phyloP scores from a whole-genome alignment of 1,139 yeast genomes.

The Yamadazyma atlantica region DNA sequence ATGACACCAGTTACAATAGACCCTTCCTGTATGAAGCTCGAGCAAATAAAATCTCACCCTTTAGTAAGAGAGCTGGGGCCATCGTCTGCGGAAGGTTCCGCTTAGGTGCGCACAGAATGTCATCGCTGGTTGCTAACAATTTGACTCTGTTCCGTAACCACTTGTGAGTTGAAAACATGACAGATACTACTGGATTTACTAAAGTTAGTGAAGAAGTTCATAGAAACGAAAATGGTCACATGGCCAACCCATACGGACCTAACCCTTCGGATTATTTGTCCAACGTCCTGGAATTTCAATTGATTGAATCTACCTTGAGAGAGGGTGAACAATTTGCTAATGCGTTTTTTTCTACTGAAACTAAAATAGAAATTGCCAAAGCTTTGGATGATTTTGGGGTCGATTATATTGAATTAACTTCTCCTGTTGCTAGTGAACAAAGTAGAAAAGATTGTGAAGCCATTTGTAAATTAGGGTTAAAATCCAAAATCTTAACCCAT shows the following conservation, averaged over 20 bases:
- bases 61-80: no score
- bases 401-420: conserved; percentile 57
- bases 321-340: conserved; percentile 65
- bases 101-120: no score
- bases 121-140: no score
- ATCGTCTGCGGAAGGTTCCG: no score
- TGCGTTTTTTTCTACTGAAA: conserved; percentile 55
- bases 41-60: background rate
- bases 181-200: conserved; percentile 16
- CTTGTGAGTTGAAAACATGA: no score
- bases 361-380: conserved; percentile 55
- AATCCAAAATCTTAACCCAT: conserved; percentile 55
- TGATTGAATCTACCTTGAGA: conserved; percentile 56
- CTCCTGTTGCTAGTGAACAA: conserved; percentile 60
- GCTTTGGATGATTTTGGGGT: conserved; percentile 62
- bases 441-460: conserved; percentile 58
- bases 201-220: conserved; percentile 16
- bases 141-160: no score
- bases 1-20: no score
- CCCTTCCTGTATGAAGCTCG: background rate
- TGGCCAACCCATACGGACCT: conserved; percentile 54
- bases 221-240: conserved; percentile 6
- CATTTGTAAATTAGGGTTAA: conserved; percentile 54
- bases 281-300: conserved; percentile 51
- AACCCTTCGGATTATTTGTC: conserved; percentile 59